Conservation (phyloP, 163 green algal species). For the Coccomyxa subellipsoidea region DNA sequence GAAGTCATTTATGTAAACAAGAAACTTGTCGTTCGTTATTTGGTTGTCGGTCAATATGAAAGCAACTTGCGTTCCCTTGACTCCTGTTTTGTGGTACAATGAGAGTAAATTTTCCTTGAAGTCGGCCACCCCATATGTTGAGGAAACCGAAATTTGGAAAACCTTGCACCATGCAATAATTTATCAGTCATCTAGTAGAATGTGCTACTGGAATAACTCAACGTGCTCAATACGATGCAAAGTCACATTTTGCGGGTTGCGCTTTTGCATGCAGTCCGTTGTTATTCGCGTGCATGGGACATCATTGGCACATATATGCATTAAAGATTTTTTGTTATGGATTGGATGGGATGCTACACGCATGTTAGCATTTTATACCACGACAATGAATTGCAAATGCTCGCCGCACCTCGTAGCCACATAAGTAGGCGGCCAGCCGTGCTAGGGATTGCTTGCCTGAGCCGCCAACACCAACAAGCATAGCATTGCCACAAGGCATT, state of each 20-base stretch:
- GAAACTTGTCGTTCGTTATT: conserved; percentile 85
- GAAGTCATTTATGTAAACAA: conserved; percentile 93
- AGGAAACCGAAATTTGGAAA: conserved; percentile 82
- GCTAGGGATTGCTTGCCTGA: conserved; percentile 86
- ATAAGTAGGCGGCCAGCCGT: conserved; percentile 76
- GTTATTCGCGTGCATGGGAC: too few relatives aligned
- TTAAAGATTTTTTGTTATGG: too few relatives aligned
- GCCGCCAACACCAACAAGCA: conserved; percentile 89
- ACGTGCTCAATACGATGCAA: too few relatives aligned
- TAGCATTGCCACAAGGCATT: conserved; percentile 78
- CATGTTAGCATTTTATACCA: too few relatives aligned
- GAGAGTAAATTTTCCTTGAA: conserved; percentile 85
- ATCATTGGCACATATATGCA: too few relatives aligned
- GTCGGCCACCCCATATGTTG: conserved; percentile 75
- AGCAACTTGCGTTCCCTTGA: conserved; percentile 67
- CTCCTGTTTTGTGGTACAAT: conserved; percentile 78
- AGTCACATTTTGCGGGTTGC: background rate
- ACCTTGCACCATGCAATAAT: conserved; percentile 37
- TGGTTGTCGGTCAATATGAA: conserved; percentile 91
- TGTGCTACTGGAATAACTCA: too few relatives aligned
- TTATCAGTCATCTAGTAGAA: too few relatives aligned
- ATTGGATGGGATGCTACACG: too few relatives aligned
- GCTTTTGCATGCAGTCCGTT: too few relatives aligned
- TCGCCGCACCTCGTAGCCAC: conserved; percentile 58
- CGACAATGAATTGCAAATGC: too few relatives aligned